Percentiles rank a stretch among this genome's conserved stretches.
Evolutionary conservation across 176 grass and related monocot species (phyloP).

Genomic region (Carex pumila): DNA sequence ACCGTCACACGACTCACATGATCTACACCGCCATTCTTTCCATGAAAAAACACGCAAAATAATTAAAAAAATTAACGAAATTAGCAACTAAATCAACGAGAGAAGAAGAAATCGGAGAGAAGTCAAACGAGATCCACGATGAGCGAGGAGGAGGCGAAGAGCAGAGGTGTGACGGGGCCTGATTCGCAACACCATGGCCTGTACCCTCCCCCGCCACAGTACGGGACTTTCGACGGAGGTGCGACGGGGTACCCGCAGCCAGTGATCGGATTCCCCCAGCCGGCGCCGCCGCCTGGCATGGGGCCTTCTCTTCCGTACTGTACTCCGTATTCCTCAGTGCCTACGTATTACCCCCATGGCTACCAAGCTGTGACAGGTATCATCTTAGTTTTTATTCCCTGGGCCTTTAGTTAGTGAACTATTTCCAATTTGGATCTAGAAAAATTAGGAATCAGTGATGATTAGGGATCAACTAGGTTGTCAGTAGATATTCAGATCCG

Average conservation of each 20-base stretch:
- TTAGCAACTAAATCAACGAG: not conserved
- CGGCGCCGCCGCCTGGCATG: slow-evolving; percentile 31
- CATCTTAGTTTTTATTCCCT: not conserved
- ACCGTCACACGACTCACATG: not conserved
- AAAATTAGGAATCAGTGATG: not conserved
- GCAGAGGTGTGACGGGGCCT: not conserved
- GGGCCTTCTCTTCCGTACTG: slow-evolving; percentile 30
- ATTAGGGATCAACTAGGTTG: not conserved
- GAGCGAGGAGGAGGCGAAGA: slow-evolving; percentile 12
- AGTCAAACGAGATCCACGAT: slow-evolving; percentile 6
- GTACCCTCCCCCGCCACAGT: slow-evolving; percentile 26
- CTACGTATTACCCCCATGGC: slow-evolving; percentile 55
- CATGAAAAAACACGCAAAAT: not conserved
- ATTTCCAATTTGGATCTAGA: not conserved
- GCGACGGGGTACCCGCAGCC: slow-evolving; percentile 37
- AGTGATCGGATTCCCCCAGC: slow-evolving; percentile 71
- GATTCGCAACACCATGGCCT: not conserved
- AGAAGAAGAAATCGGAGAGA: slow-evolving; percentile 2
- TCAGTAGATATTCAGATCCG: not conserved
- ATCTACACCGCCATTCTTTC: not conserved
- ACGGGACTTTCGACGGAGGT: slow-evolving; percentile 60
- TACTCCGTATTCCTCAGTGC: slow-evolving; percentile 36
- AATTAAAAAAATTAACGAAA: not conserved
- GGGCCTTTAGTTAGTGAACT: not conserved
- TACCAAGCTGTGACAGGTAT: slow-evolving; percentile 74